Conservation (phyloP, 2,329 filamentous ascomycete species). For the Diaporthe sp. region DNA sequence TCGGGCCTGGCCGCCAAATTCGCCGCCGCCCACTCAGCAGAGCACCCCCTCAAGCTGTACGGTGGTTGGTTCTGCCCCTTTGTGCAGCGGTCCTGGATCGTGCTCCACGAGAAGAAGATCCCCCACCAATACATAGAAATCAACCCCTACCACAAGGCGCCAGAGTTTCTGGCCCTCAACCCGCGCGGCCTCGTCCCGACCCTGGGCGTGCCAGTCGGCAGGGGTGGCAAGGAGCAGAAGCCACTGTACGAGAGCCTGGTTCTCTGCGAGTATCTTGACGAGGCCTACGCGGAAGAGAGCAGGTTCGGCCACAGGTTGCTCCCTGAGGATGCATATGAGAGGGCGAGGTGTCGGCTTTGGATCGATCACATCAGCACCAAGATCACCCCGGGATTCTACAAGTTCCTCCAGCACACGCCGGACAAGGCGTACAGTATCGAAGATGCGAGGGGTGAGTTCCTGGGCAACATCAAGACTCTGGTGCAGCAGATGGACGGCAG, state of each 20-base stretch:
- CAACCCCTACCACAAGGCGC: conserved; percentile 82
- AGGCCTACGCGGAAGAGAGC: conserved; percentile 69
- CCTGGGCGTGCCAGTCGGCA: conserved; percentile 62
- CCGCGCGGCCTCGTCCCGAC: conserved; percentile 83
- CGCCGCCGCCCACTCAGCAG: conserved; percentile 60
- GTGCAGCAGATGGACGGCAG: conserved; percentile 68
- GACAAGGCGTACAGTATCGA: conserved; percentile 64
- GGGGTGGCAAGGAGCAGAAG: conserved; percentile 56
- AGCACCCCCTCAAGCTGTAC: conserved; percentile 75
- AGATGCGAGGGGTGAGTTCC: conserved; percentile 70
- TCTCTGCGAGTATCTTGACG: conserved; percentile 82
- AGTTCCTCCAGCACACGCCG: conserved; percentile 68
- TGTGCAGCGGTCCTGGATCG: conserved; percentile 80
- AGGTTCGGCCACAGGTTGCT: conserved; percentile 65
- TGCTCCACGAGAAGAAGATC: conserved; percentile 80
- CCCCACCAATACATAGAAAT: conserved; percentile 83
- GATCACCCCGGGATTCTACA: conserved; percentile 79
- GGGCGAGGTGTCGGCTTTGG: conserved; percentile 78
- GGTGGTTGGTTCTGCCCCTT: conserved; percentile 82
- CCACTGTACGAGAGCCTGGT: conserved; percentile 81
- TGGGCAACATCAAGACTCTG: conserved; percentile 71
- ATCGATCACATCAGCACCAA: conserved; percentile 78
- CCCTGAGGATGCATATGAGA: conserved; percentile 73
- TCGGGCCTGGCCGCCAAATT: conserved; percentile 65
- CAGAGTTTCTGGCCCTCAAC: conserved; percentile 78